These are phyloP conservation scores for Gracilaria gracilis DNA, from an alignment of 23 red algal genomes.

Conservation along the genomic window DNA sequence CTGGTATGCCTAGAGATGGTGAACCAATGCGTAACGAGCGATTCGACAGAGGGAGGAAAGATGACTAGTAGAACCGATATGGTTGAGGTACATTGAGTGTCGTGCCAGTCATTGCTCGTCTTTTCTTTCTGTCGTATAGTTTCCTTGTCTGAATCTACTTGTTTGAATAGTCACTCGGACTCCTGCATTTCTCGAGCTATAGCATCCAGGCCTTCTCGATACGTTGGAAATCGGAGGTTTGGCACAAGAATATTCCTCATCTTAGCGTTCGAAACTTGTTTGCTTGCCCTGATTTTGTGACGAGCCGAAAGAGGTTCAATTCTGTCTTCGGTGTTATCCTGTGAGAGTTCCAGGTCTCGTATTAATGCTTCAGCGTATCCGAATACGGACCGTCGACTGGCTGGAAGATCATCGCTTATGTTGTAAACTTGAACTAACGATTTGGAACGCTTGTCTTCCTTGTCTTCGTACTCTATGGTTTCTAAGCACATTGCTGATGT, in stretches of 20 bases:
- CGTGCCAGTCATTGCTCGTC: conserved; percentile 10
- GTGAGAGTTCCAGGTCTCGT: not conserved
- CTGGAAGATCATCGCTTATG: conserved; percentile 60
- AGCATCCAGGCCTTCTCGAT: conserved; percentile 35
- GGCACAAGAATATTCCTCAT: conserved; percentile 51
- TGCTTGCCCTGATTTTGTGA: conserved; percentile 28
- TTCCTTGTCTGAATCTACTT: not conserved
- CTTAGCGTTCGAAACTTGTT: conserved; percentile 53
- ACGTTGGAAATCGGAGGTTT: conserved; percentile 33
- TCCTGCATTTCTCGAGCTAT: conserved; percentile 16
- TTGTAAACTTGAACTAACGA: conserved; percentile 30
- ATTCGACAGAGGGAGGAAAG: conserved; percentile 13
- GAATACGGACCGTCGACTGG: conserved; percentile 24
- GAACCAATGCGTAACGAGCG: conserved; percentile 17
- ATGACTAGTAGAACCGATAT: not conserved
- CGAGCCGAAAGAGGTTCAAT: not conserved
- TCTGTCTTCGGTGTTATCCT: not conserved
- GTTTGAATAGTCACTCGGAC: not conserved
- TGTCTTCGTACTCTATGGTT: not conserved
- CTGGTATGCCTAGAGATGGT: not conserved
- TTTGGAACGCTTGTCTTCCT: not conserved
- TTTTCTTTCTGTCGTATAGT: not conserved
- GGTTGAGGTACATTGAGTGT: not conserved
- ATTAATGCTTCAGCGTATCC: conserved; percentile 25
- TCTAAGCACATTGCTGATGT: conserved; percentile 14